Evolutionary conservation across 2,329 filamentous ascomycete genomes (phyloP), one percentile per base, ranked within the genome.

Genomic region (Lachnellula suecica): DNA sequence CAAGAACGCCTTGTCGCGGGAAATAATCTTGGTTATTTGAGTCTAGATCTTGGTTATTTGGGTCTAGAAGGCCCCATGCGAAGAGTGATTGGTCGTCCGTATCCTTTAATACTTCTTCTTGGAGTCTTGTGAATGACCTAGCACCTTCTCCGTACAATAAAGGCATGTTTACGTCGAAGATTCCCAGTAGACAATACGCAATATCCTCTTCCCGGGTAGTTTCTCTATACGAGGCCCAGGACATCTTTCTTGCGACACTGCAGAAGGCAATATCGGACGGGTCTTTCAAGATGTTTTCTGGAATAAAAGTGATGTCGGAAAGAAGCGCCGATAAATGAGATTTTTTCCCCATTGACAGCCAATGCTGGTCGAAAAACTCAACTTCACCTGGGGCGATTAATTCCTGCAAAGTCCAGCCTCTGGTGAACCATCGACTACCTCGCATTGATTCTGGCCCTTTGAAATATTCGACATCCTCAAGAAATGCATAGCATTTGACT

Each of bases 151-250:
- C 69, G n/a, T 70, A 71, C 0, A 70, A 54, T 11, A 70, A 53
- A 4, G 66, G 62, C 68, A 72, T 71, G 27, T 66, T 66, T 3
- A 72, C 60, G 31, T 59, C 63, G 25, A 70, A 72, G 2, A 72
- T 56, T 1, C 69, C 70, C 25, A 71, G 55, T 31, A 72, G 47
- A 22, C 61, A 68, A 49, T 71, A 72, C 1, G 70, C 69, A 40
- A 59, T 54, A 50, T 72, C 53, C 20, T 54, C 53, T 8, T 44
- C n/a, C 10, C 66, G 59, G 2, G 58, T 63, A 5, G 68, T 71
- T 34, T 62, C 51, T 9, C 70, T 60, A 20, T 56, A 45, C 9
- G 68, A 58, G 9, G 67, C 67, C 70, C 70, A 72, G 15, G 60
- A 67, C 66, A 72, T 69, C 40, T 63, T 62, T 47, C 54, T 5